Evolutionary conservation across 2,329 filamentous ascomycete genomes (phyloP).

Genomic region (Epichloe baconii): DNA sequence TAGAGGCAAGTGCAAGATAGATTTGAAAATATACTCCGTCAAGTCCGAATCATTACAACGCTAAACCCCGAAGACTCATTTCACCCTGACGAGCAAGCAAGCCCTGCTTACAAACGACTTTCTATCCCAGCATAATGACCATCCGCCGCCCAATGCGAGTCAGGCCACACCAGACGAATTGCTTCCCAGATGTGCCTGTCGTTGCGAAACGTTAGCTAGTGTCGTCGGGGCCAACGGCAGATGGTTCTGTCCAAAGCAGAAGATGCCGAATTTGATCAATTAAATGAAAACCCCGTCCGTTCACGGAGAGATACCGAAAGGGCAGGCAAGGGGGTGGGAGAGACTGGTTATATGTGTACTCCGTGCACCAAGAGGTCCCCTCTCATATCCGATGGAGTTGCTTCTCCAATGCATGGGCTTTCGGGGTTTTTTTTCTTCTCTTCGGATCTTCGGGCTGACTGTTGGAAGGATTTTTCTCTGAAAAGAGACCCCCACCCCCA

Average conservation of each 20-base stretch:
- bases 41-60: not conserved
- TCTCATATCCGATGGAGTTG: too few species aligned
- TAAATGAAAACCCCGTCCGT: not conserved
- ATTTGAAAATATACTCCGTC: too few species aligned
- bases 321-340: not conserved
- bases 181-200: constrained; percentile 86
- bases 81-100: not conserved
- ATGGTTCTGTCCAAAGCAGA: not conserved
- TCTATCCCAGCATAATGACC: constrained; percentile 57
- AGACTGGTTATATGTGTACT: too few species aligned
- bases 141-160: constrained; percentile 70
- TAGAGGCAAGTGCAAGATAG: not conserved
- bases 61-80: not conserved
- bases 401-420: too few species aligned
- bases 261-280: not conserved
- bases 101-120: constrained; percentile 52
- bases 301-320: not conserved
- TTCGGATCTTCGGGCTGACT: too few species aligned
- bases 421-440: too few species aligned
- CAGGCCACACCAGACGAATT: constrained; percentile 82
- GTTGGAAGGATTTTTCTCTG: too few species aligned
- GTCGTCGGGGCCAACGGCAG: not conserved
- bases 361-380: too few species aligned
- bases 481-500: too few species aligned
- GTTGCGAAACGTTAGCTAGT: constrained; percentile 17